Evolutionary conservation across 2,329 filamentous ascomycete species (phyloP), one percentile per base, ranked within the genome.

Genomic region (Botrytis sinoallii): DNA sequence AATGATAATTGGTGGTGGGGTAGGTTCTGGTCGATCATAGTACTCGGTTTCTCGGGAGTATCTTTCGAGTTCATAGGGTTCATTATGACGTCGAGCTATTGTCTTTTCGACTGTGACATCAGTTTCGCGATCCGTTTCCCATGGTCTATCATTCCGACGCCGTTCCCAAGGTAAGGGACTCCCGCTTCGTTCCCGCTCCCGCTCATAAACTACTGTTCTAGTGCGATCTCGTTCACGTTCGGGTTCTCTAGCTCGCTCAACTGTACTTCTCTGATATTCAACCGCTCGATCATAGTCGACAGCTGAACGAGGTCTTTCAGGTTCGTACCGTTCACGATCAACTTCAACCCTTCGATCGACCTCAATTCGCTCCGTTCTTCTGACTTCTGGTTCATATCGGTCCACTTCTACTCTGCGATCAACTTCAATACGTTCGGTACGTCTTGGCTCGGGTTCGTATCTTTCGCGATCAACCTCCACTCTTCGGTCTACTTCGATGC

Each of bases 41-140:
- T 90, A 91, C 77, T 91, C 89, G 3, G 88, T 88, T 79, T 91
- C 89, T 80, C 86, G 87, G 78, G 86, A 86, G 78, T 89, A 89
- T 79, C 85, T 85, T 79, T 91, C 89, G 60, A 90, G 78, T 29
- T 90, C 87, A 73, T 79, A 79, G 22, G 79, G 79, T 55, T 81
- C 79, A 22, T 80, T 78, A n/a, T 77, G 76, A 38, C 76, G 77
- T 64, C 79, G 75, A 68, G 52, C 74, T 73, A 71, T 76, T 68
- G 59, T 67, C 57, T 76, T 77, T 57, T 77, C 76, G 29, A 78
- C 70, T n/a, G 64, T 75, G 14, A 78, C 67, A 69, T 76, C 75
- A 5, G 70, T 67, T 52, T 76, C 75, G 12, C 70, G 74, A 55
- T 79, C 79, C 40, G 75, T 68, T 59, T 80, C 79, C 79, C 79